Conservation (phyloP, 2,329 filamentous ascomycete genomes). For the Metarhizium rileyi region DNA sequence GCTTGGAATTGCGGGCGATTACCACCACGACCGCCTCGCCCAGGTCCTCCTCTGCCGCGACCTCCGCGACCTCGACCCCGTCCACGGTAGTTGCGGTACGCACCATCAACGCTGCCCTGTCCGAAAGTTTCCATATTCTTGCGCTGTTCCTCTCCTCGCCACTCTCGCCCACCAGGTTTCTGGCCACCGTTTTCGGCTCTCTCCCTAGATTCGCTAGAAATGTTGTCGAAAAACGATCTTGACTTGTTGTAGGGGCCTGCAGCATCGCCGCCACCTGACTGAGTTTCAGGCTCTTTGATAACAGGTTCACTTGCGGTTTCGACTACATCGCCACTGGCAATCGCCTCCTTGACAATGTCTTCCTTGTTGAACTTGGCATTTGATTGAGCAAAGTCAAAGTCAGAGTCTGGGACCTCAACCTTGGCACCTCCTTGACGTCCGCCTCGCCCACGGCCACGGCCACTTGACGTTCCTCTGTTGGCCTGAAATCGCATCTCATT, state of each 20-base stretch:
- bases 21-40: slow-evolving; percentile 32
- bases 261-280: slow-evolving; percentile 29
- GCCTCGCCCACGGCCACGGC: slow-evolving; percentile 41
- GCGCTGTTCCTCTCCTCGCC: slow-evolving; percentile 85
- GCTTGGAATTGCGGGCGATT: slow-evolving; percentile 22
- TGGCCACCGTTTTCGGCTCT: slow-evolving; percentile 62
- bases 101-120: slow-evolving; percentile 84
- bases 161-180: slow-evolving; percentile 71
- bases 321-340: slow-evolving; percentile 60
- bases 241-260: slow-evolving; percentile 70
- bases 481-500: slow-evolving; percentile 66
- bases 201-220: slow-evolving; percentile 88
- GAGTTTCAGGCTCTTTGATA: slow-evolving; percentile 29
- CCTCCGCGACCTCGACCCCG: slow-evolving; percentile 64
- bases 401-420: slow-evolving; percentile 79
- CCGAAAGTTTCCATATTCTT: slow-evolving; percentile 98
- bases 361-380: slow-evolving; percentile 40
- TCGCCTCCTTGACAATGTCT: slow-evolving; percentile 72
- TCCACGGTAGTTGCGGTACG: slow-evolving; percentile 68
- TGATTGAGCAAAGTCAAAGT: slow-evolving; percentile 75
- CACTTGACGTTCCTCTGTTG: slow-evolving; percentile 35
- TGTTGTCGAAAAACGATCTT: slow-evolving; percentile 94
- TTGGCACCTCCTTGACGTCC: slow-evolving; percentile 44
- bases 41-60: slow-evolving; percentile 30
- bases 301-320: slow-evolving; percentile 36